phyloP scores from a whole-genome alignment of 805 yeast species.

The Clavispora santaluciae region DNA sequence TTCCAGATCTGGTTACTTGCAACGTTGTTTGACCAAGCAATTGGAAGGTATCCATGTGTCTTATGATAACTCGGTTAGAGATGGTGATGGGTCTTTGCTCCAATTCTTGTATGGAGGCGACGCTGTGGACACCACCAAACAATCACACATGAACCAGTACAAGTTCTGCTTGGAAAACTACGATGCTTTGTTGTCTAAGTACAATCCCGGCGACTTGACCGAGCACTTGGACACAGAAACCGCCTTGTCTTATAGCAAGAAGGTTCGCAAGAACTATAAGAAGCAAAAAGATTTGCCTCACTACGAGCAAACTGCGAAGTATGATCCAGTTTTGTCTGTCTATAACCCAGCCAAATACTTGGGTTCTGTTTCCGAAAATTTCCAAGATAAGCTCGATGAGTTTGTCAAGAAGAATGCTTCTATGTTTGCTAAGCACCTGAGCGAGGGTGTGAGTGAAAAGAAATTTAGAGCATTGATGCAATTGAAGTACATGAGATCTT shows the following conservation, averaged over 20 bases:
- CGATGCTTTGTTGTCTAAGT: slow-evolving; percentile 78
- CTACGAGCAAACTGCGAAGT: slow-evolving; percentile 56
- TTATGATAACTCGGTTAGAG: slow-evolving; percentile 93
- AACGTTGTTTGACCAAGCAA: slow-evolving; percentile 97
- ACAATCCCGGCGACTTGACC: slow-evolving; percentile 70
- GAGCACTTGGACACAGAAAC: slow-evolving; percentile 78
- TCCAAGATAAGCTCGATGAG: slow-evolving; percentile 72
- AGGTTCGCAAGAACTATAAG: slow-evolving; percentile 65
- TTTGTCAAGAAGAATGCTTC: slow-evolving; percentile 55
- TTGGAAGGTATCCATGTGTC: slow-evolving; percentile 93
- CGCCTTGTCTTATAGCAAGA: slow-evolving; percentile 78
- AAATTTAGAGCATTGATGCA: slow-evolving; percentile 96
- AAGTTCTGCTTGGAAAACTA: slow-evolving; percentile 89
- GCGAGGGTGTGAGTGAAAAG: slow-evolving; percentile 58
- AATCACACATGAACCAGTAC: slow-evolving; percentile 90
- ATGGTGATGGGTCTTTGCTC: slow-evolving; percentile 87
- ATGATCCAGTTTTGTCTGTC: slow-evolving; percentile 83
- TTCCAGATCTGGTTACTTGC: slow-evolving; percentile 95
- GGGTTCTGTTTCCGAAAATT: slow-evolving; percentile 90
- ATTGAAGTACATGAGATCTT: slow-evolving; percentile 93
- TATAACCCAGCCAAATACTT: slow-evolving; percentile 85
- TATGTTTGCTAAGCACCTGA: slow-evolving; percentile 50
- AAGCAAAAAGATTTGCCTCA: slow-evolving; percentile 63
- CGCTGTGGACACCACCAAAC: slow-evolving; percentile 88
- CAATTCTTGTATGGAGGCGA: slow-evolving; percentile 99